Percentiles rank a stretch among this genome's conserved stretches.
Evolutionary conservation across 768 basidiomycete genomes (phyloP).

Genomic region (Xerocomellus chrysenteron): DNA sequence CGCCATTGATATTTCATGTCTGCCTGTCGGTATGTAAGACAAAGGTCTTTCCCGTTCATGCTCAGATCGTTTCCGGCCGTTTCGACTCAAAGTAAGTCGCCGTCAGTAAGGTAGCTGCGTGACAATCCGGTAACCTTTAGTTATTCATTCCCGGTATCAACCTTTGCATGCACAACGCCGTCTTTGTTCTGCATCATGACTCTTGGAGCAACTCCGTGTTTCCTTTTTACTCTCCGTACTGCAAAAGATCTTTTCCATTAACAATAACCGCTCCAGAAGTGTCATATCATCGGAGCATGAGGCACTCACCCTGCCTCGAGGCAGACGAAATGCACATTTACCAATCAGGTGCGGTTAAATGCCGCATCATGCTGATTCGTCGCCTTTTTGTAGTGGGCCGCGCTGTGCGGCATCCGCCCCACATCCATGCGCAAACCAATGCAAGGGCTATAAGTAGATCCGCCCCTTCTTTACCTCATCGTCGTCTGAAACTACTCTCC

Average conservation of each 20-base stretch:
- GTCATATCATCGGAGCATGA: conserved; percentile 8
- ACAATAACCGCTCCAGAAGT: background rate
- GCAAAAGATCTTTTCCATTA: background rate
- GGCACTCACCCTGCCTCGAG: conserved; percentile 15
- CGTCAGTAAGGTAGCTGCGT: background rate
- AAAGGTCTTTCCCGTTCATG: background rate
- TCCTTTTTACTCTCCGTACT: background rate
- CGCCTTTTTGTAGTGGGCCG: conserved; percentile 3
- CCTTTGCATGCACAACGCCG: background rate
- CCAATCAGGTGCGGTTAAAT: conserved; percentile 3
- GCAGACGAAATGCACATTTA: conserved; percentile 7
- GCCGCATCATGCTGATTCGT: background rate
- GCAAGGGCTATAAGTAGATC: conserved; percentile 19
- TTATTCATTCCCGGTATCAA: background rate
- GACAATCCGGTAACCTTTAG: background rate
- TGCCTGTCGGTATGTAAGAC: too few relatives aligned
- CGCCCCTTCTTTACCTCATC: background rate
- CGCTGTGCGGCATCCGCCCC: conserved; percentile 17
- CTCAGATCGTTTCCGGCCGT: background rate
- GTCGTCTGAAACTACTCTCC: background rate
- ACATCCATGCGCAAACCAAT: conserved; percentile 12
- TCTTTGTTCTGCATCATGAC: background rate
- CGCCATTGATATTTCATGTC: too few relatives aligned
- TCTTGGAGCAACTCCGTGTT: background rate
- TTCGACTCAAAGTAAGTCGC: background rate